Conservation (phyloP, 345 rosid species). For the Rhodomyrtus tomentosa region DNA sequence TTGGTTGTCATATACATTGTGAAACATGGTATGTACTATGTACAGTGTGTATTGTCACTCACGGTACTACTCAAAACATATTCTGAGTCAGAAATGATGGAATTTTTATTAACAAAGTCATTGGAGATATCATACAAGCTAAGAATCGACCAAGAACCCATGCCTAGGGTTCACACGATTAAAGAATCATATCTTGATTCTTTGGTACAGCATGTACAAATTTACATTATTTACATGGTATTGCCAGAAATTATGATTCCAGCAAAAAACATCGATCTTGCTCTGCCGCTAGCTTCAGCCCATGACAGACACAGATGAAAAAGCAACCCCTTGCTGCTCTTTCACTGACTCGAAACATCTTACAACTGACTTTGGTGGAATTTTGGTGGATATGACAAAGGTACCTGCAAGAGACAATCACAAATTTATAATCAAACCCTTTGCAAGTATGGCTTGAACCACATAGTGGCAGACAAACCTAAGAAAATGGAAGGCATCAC, state of each 20-base stretch:
- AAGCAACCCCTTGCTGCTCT: neutral
- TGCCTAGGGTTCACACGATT: neutral
- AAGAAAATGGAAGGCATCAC: neutral
- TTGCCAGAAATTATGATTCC: neutral
- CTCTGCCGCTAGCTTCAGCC: neutral
- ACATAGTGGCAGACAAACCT: neutral
- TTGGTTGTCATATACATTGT: too few relatives aligned
- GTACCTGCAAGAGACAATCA: neutral
- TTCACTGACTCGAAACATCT: neutral
- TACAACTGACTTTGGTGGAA: neutral
- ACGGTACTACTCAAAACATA: neutral
- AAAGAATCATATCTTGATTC: constrained; percentile 7
- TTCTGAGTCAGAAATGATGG: neutral
- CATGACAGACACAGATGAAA: neutral
- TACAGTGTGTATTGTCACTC: neutral
- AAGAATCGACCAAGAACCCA: neutral
- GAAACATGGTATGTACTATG: neutral
- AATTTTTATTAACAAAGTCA: neutral
- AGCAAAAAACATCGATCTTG: neutral
- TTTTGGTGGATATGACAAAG: neutral
- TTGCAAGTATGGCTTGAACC: neutral
- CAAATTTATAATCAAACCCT: neutral
- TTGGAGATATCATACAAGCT: neutral
- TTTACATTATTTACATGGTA: constrained; percentile 2
- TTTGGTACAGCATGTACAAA: constrained; percentile 1